Evolutionary conservation across 495 filamentous ascomycete species (phyloP), one percentile per base, ranked within the genome.

Genomic region (Peziza echinospora): DNA sequence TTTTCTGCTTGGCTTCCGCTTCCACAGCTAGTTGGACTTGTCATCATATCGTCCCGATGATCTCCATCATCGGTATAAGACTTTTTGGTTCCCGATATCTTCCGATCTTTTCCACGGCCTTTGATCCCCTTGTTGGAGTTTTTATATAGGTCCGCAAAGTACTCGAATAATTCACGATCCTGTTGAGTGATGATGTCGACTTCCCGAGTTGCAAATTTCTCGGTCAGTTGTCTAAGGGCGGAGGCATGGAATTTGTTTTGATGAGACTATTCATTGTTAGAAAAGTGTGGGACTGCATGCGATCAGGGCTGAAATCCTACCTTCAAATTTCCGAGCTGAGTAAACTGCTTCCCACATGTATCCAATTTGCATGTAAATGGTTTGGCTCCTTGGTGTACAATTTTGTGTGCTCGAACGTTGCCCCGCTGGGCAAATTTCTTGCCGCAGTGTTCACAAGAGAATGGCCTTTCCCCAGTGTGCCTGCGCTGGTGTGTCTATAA

Each of bases 41-140:
- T 6, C 30, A 37, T 37, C 6, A 37, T 37, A 7, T 37, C 30
- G 3, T 37, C 30, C 19, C 30, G 30, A 17, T 37, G 30, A 13
- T 54, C 55, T 3, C 53, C 43, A 48, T 58, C 53, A 10, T 49
- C 56, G 34, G 47, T 41, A 3, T 47, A 47, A 5, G 51, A 37
- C 24, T 59, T 58, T 46, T 58, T 59, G n/a, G 48, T 48, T 5
- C 55, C 52, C 10, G 52, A 50, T 40, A 72, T 68, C 49, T 69
- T 75, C 41, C 84, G 71, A 60, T 89, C 78, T 61, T 86, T 86
- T 17, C 87, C 87, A 10, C 87, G 78, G 5, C 87, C 87, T 62
- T 85, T 92, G 63, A 87, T 93, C 2, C 84, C 87, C 55, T 91
- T 92, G 61, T 85, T 86, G 54, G 81, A 80, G 60, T 94, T 91